Base-by-base conservation (phyloP, 495 filamentous ascomycete species). In the Aspergillus panamensis region DNA sequence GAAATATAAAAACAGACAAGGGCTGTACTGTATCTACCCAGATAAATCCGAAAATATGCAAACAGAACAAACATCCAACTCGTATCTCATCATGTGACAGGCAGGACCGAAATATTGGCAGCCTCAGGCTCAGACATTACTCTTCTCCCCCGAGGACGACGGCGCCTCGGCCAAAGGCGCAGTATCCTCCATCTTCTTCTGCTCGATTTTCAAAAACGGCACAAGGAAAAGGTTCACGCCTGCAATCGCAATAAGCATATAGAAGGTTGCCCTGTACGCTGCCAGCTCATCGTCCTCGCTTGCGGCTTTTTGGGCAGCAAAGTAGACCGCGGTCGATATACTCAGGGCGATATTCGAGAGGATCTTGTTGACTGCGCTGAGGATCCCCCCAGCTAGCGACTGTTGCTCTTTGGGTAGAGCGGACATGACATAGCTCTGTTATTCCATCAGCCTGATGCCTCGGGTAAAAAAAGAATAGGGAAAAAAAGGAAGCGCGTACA, bases 321-420 rank as follows among this genome's bases (percentile, higher is more conserved):
- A 47, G 52, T 55, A 55, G 3, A 55, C 52, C 13, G 42, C 52
- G 8, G 52, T 55, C 6, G 52, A 47, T 19, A 47, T 21, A 19
- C 39, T 55, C 42, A 47, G 16, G n/a, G 32, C 44, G n/a, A 57
- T 57, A 37, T 43, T 51, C 0, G 39, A 45, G 30, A 43, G 68
- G 10, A 73, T 48, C 45, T 72, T 75, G 56, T 60, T 71, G 20
- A 68, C 68, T 0, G 73, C 73, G 25, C 73, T 71, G 59, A 75
- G 73, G 20, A 75, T 73, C 6, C 71, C 69, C 2, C 71, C 71
- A 2, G 71, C 71, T 19, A 73, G 66, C 8, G 68, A 71, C 59
- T 75, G 73, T 37, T 74, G 61, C 13, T 59, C 59, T 6, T 64
- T 59, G 2, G 73, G 68, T 3, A 74, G 68, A 0, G 69, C 66